Evolutionary conservation across 1,284 basidiomycete genomes (phyloP).

Genomic region (Trichosporon coremiiforme): DNA sequence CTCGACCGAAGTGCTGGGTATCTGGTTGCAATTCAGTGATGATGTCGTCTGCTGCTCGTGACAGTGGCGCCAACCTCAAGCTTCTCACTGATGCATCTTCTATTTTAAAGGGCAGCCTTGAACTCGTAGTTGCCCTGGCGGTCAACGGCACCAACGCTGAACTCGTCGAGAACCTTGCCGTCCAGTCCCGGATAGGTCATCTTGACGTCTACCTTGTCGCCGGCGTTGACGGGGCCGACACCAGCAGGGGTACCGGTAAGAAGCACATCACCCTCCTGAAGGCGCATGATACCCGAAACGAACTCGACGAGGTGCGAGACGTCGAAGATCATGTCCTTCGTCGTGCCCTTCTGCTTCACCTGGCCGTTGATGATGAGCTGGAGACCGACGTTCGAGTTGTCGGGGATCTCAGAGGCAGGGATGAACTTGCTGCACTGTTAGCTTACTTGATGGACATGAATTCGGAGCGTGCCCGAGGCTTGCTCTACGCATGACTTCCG

Average conservation of each 20-base stretch:
- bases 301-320: conserved; percentile 90
- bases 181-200: conserved; percentile 63
- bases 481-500: no score
- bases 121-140: conserved; percentile 73
- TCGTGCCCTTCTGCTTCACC: conserved; percentile 80
- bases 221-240: conserved; percentile 74
- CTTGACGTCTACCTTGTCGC: conserved; percentile 77
- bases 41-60: background rate
- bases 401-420: conserved; percentile 68
- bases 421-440: conserved; percentile 69
- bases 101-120: conserved; percentile 37
- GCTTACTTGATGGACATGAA: conserved; percentile 14
- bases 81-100: conserved; percentile 11
- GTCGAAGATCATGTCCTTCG: conserved; percentile 88
- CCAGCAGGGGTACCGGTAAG: conserved; percentile 87
- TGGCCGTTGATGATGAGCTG: conserved; percentile 72
- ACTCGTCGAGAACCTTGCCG: conserved; percentile 63
- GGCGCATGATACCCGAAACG: conserved; percentile 90
- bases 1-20: background rate
- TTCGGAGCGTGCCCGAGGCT: background rate
- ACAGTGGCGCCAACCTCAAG: no score
- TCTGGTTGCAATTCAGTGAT: background rate
- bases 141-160: conserved; percentile 68
- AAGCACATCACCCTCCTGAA: conserved; percentile 90
- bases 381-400: conserved; percentile 71